Conservation (phyloP, 164 flowering plant species). For the Annona cherimola region DNA sequence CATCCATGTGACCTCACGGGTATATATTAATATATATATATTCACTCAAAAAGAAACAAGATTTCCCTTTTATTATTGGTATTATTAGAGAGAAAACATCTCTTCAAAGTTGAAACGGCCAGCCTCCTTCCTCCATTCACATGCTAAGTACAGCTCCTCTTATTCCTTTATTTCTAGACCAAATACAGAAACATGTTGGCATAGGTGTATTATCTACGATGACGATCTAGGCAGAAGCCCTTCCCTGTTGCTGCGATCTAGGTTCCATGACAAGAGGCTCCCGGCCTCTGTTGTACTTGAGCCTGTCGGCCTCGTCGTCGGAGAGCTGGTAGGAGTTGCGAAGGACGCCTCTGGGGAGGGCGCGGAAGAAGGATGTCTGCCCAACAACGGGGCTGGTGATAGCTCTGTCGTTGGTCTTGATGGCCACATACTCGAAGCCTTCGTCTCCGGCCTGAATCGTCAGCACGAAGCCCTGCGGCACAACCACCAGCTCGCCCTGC, state of each 20-base stretch:
- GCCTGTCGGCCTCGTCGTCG: conserved; percentile 31
- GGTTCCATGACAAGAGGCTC: conserved; percentile 30
- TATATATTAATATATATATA: too few relatives aligned
- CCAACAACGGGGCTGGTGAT: conserved; percentile 43
- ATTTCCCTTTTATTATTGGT: too few relatives aligned
- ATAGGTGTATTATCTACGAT: too few relatives aligned
- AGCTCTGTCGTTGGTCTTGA: conserved; percentile 53
- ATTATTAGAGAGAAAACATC: background rate
- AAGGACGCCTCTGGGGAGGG: conserved; percentile 26
- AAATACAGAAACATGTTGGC: too few relatives aligned
- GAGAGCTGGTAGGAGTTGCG: conserved; percentile 22
- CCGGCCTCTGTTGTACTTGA: conserved; percentile 35
- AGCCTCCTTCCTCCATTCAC: background rate
- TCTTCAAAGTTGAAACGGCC: background rate
- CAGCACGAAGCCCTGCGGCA: conserved; percentile 48
- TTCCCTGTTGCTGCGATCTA: conserved; percentile 1
- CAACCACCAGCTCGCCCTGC: conserved; percentile 38
- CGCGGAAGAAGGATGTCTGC: conserved; percentile 33
- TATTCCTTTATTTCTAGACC: background rate
- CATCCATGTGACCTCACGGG: too few relatives aligned
- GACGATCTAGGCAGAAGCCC: background rate
- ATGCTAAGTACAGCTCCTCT: background rate
- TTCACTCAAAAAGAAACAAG: too few relatives aligned
- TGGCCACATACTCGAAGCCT: conserved; percentile 46
- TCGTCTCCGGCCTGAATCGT: conserved; percentile 33